A percentile compares a stretch with the other conserved stretches of the same genome.
Evolutionary conservation across 139 green algal genomes (phyloP).

Genomic region (Closterium sp.): DNA sequence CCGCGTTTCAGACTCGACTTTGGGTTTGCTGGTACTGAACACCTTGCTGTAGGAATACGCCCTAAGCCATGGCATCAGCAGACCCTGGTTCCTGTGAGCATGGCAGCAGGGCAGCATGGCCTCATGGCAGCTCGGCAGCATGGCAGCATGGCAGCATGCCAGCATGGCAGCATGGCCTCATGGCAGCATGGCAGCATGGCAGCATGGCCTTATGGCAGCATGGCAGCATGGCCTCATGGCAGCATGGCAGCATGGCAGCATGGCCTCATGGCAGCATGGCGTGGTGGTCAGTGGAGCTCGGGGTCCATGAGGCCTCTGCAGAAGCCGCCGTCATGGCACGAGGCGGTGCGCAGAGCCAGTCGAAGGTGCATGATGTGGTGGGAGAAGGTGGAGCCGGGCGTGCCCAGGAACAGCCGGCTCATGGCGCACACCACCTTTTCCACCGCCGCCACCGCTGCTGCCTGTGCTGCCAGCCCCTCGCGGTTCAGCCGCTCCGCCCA

Average conservation of each 20-base stretch:
- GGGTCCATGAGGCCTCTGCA: not conserved
- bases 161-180: no score
- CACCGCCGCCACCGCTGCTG: not conserved
- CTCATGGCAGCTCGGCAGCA: not conserved
- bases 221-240: not conserved
- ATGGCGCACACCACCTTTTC: not conserved
- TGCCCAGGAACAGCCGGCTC: not conserved
- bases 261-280: no score
- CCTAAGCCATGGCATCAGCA: no score
- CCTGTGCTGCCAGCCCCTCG: not conserved
- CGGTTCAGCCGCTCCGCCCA: constrained; percentile 9
- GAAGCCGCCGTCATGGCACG: not conserved
- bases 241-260: no score
- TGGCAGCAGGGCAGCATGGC: no score
- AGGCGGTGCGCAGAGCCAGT: not conserved
- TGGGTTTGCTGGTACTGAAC: no score
- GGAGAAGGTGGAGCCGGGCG: constrained; percentile 6
- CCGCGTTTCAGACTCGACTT: no score
- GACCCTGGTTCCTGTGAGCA: no score
- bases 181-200: no score
- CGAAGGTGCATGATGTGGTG: constrained; percentile 6
- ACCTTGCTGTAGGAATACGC: no score
- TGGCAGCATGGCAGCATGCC: not conserved
- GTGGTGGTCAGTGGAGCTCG: not conserved
- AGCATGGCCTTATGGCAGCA: not conserved